Conservation (phyloP, 345 rosid species). For the sweet orange (Citrus sinensis) region DVS_A1.0 CM039164.1:19921001-19921500, state of each 20-base stretch:
- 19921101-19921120: not conserved
- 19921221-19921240: not conserved
- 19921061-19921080: not conserved
- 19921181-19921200: no score
- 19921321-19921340: slow-evolving; percentile 62
- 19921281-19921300: slow-evolving; percentile 73
- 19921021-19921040: not conserved
- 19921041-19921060: not conserved
- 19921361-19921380: not conserved
- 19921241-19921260: slow-evolving; percentile 42
- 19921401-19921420: not conserved
- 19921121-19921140: not conserved
- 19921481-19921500: slow-evolving; percentile 70
- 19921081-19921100: not conserved
- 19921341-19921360: slow-evolving; percentile 70
- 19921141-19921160: not conserved
- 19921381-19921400: not conserved
- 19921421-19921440: not conserved
- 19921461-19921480: slow-evolving; percentile 18
- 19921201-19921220: not conserved
- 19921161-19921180: not conserved
- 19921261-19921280: slow-evolving; percentile 65
- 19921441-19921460: not conserved
- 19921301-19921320: slow-evolving; percentile 82
- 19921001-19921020: not conserved